Evolutionary conservation across 129 eudicot genomes (phyloP).

Genomic region (Heracleum sosnowskyi): DNA sequence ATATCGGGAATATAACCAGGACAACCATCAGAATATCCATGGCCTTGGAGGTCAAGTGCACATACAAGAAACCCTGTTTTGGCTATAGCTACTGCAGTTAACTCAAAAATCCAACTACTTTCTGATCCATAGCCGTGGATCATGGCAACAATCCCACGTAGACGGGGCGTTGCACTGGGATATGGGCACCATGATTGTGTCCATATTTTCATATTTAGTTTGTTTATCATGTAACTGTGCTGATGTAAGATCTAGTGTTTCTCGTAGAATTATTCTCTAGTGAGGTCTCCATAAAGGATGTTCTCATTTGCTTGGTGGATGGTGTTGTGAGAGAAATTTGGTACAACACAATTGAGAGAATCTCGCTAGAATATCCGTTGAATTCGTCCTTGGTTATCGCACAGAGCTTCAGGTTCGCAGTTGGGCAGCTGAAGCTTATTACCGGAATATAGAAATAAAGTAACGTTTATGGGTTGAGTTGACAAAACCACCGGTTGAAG

Average conservation of each 20-base stretch:
- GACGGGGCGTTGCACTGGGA: background rate
- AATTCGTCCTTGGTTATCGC: no score
- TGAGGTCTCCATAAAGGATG: constrained; percentile 39
- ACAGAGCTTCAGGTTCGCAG: no score
- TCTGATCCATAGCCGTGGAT: constrained; percentile 42
- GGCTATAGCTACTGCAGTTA: constrained; percentile 38
- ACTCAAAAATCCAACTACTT: constrained; percentile 46
- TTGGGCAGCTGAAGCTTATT: no score
- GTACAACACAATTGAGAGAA: no score
- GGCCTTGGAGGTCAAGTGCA: constrained; percentile 47
- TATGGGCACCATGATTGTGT: constrained; percentile 41
- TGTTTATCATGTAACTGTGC: constrained; percentile 34
- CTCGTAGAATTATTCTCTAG: constrained; percentile 27
- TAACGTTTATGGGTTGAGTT: no score
- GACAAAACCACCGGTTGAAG: no score
- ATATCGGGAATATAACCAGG: constrained; percentile 29
- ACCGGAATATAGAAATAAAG: no score
- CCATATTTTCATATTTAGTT: constrained; percentile 30
- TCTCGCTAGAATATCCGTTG: no score
- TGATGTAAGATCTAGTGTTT: constrained; percentile 35
- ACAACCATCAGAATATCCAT: constrained; percentile 44
- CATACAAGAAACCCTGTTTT: constrained; percentile 37
- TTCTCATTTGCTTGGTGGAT: constrained; percentile 33
- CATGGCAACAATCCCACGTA: constrained; percentile 37
- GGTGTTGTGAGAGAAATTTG: no score